Conservation (phyloP, 1,284 basidiomycete genomes). For the Grifola frondosa region DNA sequence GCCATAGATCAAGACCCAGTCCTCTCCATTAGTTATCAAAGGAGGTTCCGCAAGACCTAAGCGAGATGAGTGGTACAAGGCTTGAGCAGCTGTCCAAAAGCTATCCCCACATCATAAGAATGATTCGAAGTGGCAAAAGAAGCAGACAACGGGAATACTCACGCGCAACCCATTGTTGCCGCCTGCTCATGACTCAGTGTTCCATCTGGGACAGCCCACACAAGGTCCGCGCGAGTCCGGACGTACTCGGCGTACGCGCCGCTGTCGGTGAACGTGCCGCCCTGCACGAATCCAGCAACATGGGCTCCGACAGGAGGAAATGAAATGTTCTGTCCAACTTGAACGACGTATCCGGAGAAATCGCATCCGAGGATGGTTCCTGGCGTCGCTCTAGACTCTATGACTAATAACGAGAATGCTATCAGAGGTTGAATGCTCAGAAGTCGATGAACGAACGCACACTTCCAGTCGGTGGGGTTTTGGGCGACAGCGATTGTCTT, state of each 20-base stretch:
- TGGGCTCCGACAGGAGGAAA: conserved; percentile 22
- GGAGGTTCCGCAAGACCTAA: conserved; percentile 28
- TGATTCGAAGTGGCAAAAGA: no score
- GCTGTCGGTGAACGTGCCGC: conserved; percentile 24
- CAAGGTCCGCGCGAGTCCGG: conserved; percentile 29
- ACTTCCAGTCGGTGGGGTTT: conserved; percentile 31
- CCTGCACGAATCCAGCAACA: conserved; percentile 27
- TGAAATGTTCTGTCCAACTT: conserved; percentile 23
- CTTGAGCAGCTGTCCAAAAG: conserved; percentile 37
- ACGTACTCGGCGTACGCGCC: conserved; percentile 44
- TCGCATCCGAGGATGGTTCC: conserved; percentile 28
- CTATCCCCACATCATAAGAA: no score
- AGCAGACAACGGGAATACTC: conserved; percentile 9
- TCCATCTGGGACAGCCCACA: conserved; percentile 34
- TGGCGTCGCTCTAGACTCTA: conserved; percentile 10
- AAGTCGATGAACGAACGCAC: conserved; percentile 16
- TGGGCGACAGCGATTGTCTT: conserved; percentile 25
- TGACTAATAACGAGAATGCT: conserved; percentile 9
- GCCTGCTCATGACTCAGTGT: conserved; percentile 36
- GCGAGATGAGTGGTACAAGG: conserved; percentile 29
- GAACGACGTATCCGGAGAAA: conserved; percentile 24
- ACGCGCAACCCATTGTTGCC: conserved; percentile 38
- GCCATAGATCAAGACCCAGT: conserved; percentile 34
- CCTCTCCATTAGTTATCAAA: conserved; percentile 11
- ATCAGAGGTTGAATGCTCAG: no score